phyloP scores from a whole-genome alignment of 1,139 yeast species.

The Suhomyces bribrorum region DNA sequence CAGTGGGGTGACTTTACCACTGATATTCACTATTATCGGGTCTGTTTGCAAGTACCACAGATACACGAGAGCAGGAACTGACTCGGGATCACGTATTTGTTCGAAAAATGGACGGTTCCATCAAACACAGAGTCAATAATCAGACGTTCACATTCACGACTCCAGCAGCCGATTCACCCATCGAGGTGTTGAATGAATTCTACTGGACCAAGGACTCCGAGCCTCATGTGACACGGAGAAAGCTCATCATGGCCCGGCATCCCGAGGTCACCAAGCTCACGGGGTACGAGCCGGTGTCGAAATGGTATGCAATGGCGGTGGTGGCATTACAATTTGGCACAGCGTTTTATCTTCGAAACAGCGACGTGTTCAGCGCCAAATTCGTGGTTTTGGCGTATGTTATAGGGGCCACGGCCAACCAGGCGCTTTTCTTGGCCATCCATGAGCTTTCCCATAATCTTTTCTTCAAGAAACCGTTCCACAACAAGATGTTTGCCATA shows the following conservation, averaged over 20 bases:
- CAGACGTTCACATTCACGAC: conserved; percentile 39
- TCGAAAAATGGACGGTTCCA: conserved; percentile 17
- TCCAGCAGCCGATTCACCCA: conserved; percentile 47
- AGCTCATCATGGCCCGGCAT: conserved; percentile 67
- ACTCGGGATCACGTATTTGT: not conserved
- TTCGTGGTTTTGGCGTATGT: conserved; percentile 68
- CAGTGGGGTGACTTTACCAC: too few relatives aligned
- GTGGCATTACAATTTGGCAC: conserved; percentile 62
- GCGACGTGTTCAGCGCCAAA: conserved; percentile 53
- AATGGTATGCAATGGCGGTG: conserved; percentile 67
- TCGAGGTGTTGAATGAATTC: conserved; percentile 56
- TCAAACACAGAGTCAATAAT: conserved; percentile 38
- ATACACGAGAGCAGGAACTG: too few relatives aligned
- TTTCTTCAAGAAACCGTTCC: conserved; percentile 76
- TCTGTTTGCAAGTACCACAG: too few relatives aligned
- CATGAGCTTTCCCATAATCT: conserved; percentile 87
- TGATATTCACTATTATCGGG: too few relatives aligned
- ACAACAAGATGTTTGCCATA: conserved; percentile 77
- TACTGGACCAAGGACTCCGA: conserved; percentile 84
- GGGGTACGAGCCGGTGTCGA: conserved; percentile 86
- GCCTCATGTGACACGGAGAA: conserved; percentile 78
- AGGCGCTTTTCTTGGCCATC: conserved; percentile 81
- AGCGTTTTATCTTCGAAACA: conserved; percentile 62
- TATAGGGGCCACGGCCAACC: conserved; percentile 84
- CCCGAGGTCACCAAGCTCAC: conserved; percentile 81